Conservation (phyloP, 1,284 basidiomycete species). For the Cryptococcus sp. region DNA sequence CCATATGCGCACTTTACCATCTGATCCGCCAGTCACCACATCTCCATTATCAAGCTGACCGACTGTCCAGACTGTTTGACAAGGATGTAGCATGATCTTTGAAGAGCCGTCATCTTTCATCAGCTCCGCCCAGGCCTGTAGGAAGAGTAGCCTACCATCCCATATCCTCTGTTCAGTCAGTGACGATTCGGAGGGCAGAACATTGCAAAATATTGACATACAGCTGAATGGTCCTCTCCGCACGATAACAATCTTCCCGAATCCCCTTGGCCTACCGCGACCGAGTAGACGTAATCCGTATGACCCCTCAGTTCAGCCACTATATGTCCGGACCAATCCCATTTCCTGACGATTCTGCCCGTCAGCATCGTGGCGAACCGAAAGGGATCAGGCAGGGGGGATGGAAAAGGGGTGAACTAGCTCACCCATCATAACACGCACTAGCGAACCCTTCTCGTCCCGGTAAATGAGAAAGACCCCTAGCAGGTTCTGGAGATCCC, state of each 20-base stretch:
- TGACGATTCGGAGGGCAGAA: not conserved
- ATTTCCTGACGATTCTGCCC: slow-evolving; percentile 23
- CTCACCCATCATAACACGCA: slow-evolving; percentile 44
- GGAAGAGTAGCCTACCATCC: slow-evolving; percentile 11
- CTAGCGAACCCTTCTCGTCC: slow-evolving; percentile 22
- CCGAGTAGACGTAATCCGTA: slow-evolving; percentile 31
- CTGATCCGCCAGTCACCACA: slow-evolving; percentile 34
- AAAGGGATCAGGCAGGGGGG: no score
- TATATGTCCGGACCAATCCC: slow-evolving; percentile 18
- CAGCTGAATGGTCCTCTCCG: slow-evolving; percentile 36
- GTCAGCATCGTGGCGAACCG: no score
- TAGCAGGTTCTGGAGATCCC: slow-evolving; percentile 29
- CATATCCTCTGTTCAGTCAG: slow-evolving; percentile 19
- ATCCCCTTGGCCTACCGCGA: slow-evolving; percentile 1
- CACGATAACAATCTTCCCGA: slow-evolving; percentile 19
- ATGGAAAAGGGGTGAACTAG: not conserved
- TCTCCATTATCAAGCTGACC: slow-evolving; percentile 24
- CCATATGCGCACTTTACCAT: slow-evolving; percentile 28
- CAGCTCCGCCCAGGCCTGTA: not conserved
- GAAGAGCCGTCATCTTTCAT: not conserved
- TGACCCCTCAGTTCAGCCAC: slow-evolving; percentile 17
- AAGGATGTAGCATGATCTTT: slow-evolving; percentile 23
- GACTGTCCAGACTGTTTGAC: slow-evolving; percentile 35
- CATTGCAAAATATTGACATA: slow-evolving; percentile 5
- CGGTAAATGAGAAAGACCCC: slow-evolving; percentile 22